Evolutionary conservation across 441 rosid species (phyloP).

Genomic region (Jatropha multifida): DNA sequence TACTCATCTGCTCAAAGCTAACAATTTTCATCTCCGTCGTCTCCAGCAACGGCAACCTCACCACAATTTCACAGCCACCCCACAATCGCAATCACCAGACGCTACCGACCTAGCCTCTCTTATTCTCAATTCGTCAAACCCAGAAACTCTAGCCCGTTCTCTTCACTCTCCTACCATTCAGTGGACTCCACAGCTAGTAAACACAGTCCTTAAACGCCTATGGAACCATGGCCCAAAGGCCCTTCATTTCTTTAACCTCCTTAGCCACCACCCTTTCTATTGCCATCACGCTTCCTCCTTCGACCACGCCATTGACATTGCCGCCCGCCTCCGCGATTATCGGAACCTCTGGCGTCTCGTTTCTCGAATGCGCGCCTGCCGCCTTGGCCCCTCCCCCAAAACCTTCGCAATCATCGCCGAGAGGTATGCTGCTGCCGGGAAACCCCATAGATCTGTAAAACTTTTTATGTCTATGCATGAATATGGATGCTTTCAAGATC

Average conservation of each 20-base stretch:
- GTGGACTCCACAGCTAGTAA: conserved; percentile 70
- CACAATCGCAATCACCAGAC: conserved; percentile 12
- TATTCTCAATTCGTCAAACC: conserved; percentile 16
- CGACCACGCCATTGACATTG: conserved; percentile 83
- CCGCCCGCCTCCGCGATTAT: conserved; percentile 72
- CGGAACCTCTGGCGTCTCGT: conserved; percentile 50
- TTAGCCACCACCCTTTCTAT: conserved; percentile 52
- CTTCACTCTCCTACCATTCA: conserved; percentile 47
- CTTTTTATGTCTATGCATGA: conserved; percentile 80
- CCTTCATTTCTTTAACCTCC: conserved; percentile 65
- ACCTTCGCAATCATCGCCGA: conserved; percentile 75
- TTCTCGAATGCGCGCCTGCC: conserved; percentile 69
- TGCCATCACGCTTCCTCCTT: conserved; percentile 66
- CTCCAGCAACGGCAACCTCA: conserved; percentile 10
- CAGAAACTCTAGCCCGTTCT: conserved; percentile 33
- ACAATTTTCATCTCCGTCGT: background rate
- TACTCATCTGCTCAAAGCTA: background rate
- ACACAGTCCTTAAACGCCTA: conserved; percentile 62
- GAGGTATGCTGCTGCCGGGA: conserved; percentile 67
- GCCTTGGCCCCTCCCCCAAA: conserved; percentile 65
- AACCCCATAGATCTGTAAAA: conserved; percentile 68
- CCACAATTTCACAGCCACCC: conserved; percentile 11
- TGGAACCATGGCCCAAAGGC: conserved; percentile 95
- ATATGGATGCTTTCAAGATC: conserved; percentile 70
- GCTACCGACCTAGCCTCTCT: conserved; percentile 38